phyloP scores from a whole-genome alignment of 805 yeast genomes.

The Zygotorulaspora chibaensis region DNA sequence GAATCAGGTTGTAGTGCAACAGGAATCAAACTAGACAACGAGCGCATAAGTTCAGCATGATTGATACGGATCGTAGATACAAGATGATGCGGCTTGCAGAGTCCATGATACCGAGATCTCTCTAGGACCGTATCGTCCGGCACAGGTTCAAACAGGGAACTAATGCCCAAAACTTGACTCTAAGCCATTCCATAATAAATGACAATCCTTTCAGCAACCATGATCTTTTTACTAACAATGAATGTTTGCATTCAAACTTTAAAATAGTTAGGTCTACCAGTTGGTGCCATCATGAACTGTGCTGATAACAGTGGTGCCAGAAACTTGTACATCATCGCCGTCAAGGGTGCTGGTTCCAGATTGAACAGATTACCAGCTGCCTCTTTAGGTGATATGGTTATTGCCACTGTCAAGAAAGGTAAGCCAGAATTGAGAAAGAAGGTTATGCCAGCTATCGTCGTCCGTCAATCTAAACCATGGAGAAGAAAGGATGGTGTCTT shows the following conservation, averaged over 20 bases:
- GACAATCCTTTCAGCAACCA: background rate
- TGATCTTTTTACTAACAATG: constrained; percentile 1
- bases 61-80: background rate
- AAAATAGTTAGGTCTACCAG: constrained; percentile 93
- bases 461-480: constrained; percentile 99
- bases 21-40: background rate
- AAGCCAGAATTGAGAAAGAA: constrained; percentile 99
- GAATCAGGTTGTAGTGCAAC: background rate
- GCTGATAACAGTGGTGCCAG: constrained; percentile 99
- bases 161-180: too few relatives aligned
- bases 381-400: constrained; percentile 99
- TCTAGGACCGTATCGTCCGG: too few relatives aligned
- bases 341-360: constrained; percentile 99
- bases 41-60: background rate
- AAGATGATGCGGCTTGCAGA: too few relatives aligned
- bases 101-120: too few relatives aligned
- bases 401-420: constrained; percentile 99
- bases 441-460: constrained; percentile 99
- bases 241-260: constrained; percentile 10
- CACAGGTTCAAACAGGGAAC: too few relatives aligned
- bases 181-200: too few relatives aligned
- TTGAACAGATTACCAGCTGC: constrained; percentile 99
- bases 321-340: constrained; percentile 97
- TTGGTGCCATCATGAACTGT: constrained; percentile 99
- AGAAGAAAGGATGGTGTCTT: constrained; percentile 99